These are phyloP conservation scores for Sporothrix brasiliensis DNA, from an alignment of 2,329 filamentous ascomycete genomes.

Conservation along the genomic window DNA sequence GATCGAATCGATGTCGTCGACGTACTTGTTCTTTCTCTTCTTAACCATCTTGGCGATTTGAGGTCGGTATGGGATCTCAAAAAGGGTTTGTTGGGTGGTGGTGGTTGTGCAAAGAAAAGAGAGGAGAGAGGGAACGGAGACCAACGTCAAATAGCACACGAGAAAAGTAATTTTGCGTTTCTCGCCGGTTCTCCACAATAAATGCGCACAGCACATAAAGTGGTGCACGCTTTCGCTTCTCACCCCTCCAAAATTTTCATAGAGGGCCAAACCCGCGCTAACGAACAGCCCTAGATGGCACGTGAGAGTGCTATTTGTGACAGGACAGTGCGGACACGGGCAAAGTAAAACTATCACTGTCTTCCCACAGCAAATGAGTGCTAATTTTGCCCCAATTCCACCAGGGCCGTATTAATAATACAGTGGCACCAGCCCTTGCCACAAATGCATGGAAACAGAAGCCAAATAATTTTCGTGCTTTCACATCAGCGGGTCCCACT, in stretches of 20 bases:
- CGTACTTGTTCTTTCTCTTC: constrained; percentile 57
- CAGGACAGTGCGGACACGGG: not conserved
- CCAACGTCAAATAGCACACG: constrained; percentile 7
- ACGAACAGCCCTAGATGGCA: constrained; percentile 32
- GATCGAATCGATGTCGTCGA: not conserved
- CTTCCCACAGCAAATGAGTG: not conserved
- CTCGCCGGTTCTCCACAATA: not conserved
- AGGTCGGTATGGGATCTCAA: constrained; percentile 17
- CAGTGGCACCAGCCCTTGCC: constrained; percentile 19
- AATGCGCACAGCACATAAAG: constrained; percentile 14
- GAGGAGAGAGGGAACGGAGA: constrained; percentile 17
- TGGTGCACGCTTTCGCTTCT: not conserved
- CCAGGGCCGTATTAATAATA: constrained; percentile 8
- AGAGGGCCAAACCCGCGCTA: constrained; percentile 20
- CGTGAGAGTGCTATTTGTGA: constrained; percentile 28
- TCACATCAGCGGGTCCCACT: not conserved
- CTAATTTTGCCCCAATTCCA: not conserved
- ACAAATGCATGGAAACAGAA: constrained; percentile 8
- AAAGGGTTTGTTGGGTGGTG: constrained; percentile 28
- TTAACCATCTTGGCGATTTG: constrained; percentile 39
- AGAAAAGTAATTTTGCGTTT: constrained; percentile 21
- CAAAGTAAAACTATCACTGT: not conserved
- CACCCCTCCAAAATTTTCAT: constrained; percentile 23
- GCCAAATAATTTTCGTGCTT: constrained; percentile 21
- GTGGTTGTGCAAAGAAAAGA: constrained; percentile 27